Base-by-base conservation (phyloP, 768 basidiomycete genomes). In the Russula earlei region DNA sequence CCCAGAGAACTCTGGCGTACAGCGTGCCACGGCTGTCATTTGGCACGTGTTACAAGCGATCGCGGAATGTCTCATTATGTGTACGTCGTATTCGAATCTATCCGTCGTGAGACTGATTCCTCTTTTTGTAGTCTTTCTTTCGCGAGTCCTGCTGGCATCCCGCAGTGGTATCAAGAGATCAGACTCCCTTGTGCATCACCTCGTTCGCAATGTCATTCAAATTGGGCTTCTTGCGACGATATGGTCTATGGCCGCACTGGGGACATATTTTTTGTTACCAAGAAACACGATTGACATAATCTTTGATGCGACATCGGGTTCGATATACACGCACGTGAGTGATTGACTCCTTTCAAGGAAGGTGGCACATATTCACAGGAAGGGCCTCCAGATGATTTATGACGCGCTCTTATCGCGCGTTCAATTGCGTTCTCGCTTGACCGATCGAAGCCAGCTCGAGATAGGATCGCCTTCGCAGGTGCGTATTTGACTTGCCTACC, bases 281-380 rank as follows among this genome's bases (percentile, higher is more conserved):
- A 5, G 6, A 8, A 24, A 20, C 17, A 27, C 24, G 2, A 2
- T 45, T 4, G 44, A 44, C 36, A n/a, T 24, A 0, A 3, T 52
- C 7, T 52, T 52, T 45, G 52, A 43, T 12, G 19, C 20, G 22
- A 44, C 52, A 44, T 43, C 43, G 20, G 52, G 52, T 24, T 44
- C 43, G n/a, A 52, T 52, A 25, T 52, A 52, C 43, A 52, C 52
- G 3, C 52, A 52, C 42, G 52, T 52, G 42, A 34, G 33, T 44
- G 11, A 9, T 22, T 14, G 29, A n/a, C n/a, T 42, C 12, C 9
- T 6, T 22, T 52, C 31, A 20, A 41, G 14, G 5, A 8, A 43
- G 14, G 6, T 49, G 10, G 14, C 24, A 34, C 9, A 25, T 34
- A 11, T 34, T 52, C 10, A 43, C 29, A 24, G 5, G 34, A 25